Base-by-base conservation (phyloP, 2,329 filamentous ascomycete genomes). In the Penicillium sp. region DNA sequence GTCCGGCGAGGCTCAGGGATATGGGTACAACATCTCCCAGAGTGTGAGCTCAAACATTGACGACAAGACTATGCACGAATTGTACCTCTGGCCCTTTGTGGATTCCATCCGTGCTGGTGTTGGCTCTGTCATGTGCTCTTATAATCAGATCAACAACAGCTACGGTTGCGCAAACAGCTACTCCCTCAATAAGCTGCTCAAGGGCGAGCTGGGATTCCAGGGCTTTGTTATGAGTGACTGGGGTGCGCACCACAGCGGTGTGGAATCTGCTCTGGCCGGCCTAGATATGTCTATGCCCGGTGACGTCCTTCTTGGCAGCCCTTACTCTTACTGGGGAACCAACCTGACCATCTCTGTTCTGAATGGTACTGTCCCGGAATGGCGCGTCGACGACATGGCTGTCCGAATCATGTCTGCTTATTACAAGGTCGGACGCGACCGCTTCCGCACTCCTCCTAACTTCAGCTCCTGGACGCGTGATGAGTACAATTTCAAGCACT, bases 311-410 rank as follows among this genome's bases (percentile, higher is more conserved):
- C 96, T 97, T 77, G 85, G 89, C 73, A 85, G 83, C 4, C 89
- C 89, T 7, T 74, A 77, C 50, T 88, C 87, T 19, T 96, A 82
- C 80, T 96, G 90, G 89, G 93, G 93, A 10, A 79, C 87, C 29
- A 97, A 97, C 75, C 75, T 97, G 66, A 97, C 93, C 2, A 79
- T 96, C 48, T 90, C 90, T 1, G 87, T 97, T 6, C 76, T 96
- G 66, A 97, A 97, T 70, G 93, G 93, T 36, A 96, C 92, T 0
- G 79, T 97, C 33, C 91, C 93, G 0, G 86, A 90, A 65, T 96
- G 89, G 83, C 86, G 93, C 50, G 73, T 97, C 10, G 93, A 97
- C 66, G 94, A 97, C 70, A 96, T 96, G 88, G 90, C 86, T 6
- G 89, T 91, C 75, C 87, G 94, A 66, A 96, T 88, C 69, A 83